These are phyloP conservation scores for Amanita jacksonii DNA, from an alignment of 768 basidiomycete species.

Conservation along the genomic window DNA sequence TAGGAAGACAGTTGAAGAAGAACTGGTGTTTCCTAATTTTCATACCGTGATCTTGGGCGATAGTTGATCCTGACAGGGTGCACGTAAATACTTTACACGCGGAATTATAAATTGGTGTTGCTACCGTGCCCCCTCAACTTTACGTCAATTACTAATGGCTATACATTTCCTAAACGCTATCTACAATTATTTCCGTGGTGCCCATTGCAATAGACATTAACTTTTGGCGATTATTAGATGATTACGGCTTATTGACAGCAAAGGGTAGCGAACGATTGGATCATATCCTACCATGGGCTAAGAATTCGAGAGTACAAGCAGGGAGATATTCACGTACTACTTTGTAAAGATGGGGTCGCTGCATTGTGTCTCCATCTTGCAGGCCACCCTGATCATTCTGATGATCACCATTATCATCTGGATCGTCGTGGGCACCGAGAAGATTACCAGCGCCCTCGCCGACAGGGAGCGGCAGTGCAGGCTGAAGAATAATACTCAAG, in stretches of 20 bases:
- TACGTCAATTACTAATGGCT: no score
- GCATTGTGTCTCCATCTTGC: neutral
- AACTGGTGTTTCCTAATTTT: constrained; percentile 94
- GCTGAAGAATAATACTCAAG: neutral
- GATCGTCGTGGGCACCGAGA: neutral
- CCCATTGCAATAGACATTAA: no score
- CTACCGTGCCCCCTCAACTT: no score
- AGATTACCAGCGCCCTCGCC: neutral
- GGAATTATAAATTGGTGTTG: no score
- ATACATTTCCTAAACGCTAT: no score
- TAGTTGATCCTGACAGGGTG: constrained; percentile 10
- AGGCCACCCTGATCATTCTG: neutral
- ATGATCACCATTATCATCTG: no score
- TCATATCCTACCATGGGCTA: no score
- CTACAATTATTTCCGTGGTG: no score
- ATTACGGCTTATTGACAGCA: no score
- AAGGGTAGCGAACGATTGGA: no score
- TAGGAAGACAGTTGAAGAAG: constrained; percentile 90
- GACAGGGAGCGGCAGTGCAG: neutral
- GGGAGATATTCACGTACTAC: neutral
- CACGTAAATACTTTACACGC: neutral
- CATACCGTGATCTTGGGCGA: constrained; percentile 64
- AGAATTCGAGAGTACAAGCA: no score
- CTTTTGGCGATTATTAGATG: no score
- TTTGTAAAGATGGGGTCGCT: neutral